Evolutionary conservation across 2,329 filamentous ascomycete species (phyloP).

Genomic region (Aspergillus cejpii): DNA sequence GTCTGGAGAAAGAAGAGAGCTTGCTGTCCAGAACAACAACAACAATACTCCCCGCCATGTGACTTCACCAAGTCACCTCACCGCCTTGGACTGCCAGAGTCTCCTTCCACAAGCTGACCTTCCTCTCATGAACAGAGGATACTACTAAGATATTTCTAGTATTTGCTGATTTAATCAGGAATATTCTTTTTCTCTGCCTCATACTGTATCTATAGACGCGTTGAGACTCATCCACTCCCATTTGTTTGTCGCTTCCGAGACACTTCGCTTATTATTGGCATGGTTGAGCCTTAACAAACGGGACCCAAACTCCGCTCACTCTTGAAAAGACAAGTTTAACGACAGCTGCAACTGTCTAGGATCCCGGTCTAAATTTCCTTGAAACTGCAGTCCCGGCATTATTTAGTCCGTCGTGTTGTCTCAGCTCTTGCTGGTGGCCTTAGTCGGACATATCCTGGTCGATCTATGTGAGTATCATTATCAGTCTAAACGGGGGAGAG

Average conservation of each 20-base stretch:
- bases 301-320: constrained; percentile 25
- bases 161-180: constrained; percentile 1
- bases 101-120: neutral
- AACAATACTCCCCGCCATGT: constrained; percentile 25
- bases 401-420: constrained; percentile 25
- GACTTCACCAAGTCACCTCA: constrained; percentile 28
- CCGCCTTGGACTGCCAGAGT: constrained; percentile 11
- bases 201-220: neutral
- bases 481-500: neutral
- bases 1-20: neutral
- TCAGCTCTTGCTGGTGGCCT: constrained; percentile 21
- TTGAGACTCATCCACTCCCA: neutral
- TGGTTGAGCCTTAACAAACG: constrained; percentile 19
- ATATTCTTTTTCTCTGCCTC: too few relatives aligned
- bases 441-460: constrained; percentile 23
- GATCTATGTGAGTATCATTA: constrained; percentile 25
- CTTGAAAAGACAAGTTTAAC: constrained; percentile 5
- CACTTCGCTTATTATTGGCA: constrained; percentile 2
- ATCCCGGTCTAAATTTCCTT: neutral
- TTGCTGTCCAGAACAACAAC: neutral
- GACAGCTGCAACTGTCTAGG: constrained; percentile 2
- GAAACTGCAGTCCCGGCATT: neutral
- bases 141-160: too few relatives aligned
- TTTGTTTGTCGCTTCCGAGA: neutral
- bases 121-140: neutral